These are phyloP conservation scores for Neonectria coccinea DNA, from an alignment of 2,329 filamentous ascomycete genomes.

Conservation along the genomic window DNA sequence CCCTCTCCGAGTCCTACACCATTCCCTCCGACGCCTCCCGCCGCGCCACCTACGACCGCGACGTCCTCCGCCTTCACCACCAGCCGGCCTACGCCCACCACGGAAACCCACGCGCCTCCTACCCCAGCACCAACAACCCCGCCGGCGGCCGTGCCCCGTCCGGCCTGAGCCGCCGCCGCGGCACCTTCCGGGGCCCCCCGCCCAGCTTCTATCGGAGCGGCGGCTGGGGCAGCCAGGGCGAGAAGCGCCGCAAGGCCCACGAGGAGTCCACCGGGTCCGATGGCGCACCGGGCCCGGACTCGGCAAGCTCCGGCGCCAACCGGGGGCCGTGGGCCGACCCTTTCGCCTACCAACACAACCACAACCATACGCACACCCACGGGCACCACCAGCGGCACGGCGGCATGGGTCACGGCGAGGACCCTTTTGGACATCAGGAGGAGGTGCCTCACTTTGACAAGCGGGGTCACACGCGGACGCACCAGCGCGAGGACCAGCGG, in stretches of 20 bases:
- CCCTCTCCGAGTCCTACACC: conserved; percentile 86
- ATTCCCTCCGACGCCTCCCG: conserved; percentile 79
- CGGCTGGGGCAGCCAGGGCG: conserved; percentile 76
- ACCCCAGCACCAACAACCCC: conserved; percentile 70
- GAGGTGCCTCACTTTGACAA: conserved; percentile 84
- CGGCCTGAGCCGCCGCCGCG: conserved; percentile 81
- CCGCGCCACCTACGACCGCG: conserved; percentile 84
- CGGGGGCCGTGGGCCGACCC: conserved; percentile 43
- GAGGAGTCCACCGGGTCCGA: conserved; percentile 53
- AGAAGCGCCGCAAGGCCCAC: conserved; percentile 68
- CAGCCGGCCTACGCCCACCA: conserved; percentile 47
- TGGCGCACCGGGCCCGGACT: not conserved
- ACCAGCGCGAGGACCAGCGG: conserved; percentile 70
- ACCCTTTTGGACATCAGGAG: conserved; percentile 59
- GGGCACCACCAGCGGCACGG: conserved; percentile 30
- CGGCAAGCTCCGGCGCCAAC: conserved; percentile 6
- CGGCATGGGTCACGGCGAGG: conserved; percentile 72
- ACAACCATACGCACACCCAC: not conserved
- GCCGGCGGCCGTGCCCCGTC: conserved; percentile 82
- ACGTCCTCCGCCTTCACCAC: conserved; percentile 62
- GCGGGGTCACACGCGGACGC: conserved; percentile 77
- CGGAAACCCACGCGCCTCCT: conserved; percentile 57
- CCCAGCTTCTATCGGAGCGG: conserved; percentile 88
- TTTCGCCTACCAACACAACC: conserved; percentile 28
- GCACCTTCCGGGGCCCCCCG: conserved; percentile 85